Evolutionary conservation across 177 flowering plant genomes (phyloP), one percentile per base, ranked within the genome.

Genomic region (Vitis hybrid): DNA sequence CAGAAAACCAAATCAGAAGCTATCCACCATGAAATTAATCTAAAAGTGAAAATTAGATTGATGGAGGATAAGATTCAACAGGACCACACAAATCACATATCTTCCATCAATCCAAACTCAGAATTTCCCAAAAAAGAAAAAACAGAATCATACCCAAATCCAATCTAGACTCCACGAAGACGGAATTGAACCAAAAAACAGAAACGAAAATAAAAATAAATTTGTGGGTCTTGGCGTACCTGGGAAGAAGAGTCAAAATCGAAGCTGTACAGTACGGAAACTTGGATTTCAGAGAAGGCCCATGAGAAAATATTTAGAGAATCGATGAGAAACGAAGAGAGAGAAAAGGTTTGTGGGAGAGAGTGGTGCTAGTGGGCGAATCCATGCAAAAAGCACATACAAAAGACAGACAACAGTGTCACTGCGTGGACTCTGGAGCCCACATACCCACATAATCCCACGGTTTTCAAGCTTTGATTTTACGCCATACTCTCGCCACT

Each of bases 221-320:
- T 4, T 34, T 34, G 45, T 34, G 45, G 45, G 45, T 34, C 45
- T 34, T 34, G 45, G 45, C 45, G 63, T 11, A 60, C 63, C 63
- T 60, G 45, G 26, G 48, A 60, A 11, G 3, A 26, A 4, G 14
- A 60, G 63, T 60, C 48, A 60, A 60, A 60, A 60, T 60, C 63
- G 30, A 45, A 6, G 15, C 15, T 30, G 45, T 60, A 26, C 48
- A 15, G 63, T 60, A 34, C 45, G 45, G 45, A 45, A 26, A 26
- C 63, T 60, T 60, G 63, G 63, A 30, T 26, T 60, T 60, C 63
- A 60, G 63, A 30, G 63, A 60, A 60, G 63, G 21, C 62, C 39
- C 62, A 19, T 19, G 26, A 9, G 39, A 23, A 59, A 19, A 26
- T 3, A 12, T 15, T 60, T 2, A 30, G 63, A 26, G 13, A 30